Conservation (phyloP, 2,329 filamentous ascomycete species). For the Didymellaceae sp. region DNA sequence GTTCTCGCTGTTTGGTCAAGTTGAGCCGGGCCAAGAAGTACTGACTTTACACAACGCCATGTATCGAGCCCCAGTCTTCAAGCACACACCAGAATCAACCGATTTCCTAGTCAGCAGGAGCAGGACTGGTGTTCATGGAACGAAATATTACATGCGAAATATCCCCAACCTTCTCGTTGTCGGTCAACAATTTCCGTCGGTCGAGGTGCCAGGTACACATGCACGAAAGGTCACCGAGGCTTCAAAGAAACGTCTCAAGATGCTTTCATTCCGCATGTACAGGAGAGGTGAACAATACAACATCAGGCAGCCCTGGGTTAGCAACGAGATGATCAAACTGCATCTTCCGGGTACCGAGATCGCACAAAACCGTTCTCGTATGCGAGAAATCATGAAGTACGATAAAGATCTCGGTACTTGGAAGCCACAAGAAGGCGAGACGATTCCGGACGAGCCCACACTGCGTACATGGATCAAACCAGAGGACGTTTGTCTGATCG, state of each 20-base stretch:
- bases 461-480: slow-evolving; percentile 91
- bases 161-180: slow-evolving; percentile 91
- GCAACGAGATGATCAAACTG: slow-evolving; percentile 63
- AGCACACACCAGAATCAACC: slow-evolving; percentile 75
- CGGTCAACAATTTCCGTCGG: slow-evolving; percentile 89
- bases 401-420: slow-evolving; percentile 88
- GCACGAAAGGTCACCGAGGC: slow-evolving; percentile 95
- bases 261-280: slow-evolving; percentile 90
- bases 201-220: slow-evolving; percentile 91
- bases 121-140: slow-evolving; percentile 78
- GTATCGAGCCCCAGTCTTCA: slow-evolving; percentile 93
- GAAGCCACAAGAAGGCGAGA: slow-evolving; percentile 72
- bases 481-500: slow-evolving; percentile 91
- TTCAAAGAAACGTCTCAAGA: slow-evolving; percentile 95
- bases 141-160: slow-evolving; percentile 81
- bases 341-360: slow-evolving; percentile 94
- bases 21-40: slow-evolving; percentile 88
- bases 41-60: slow-evolving; percentile 93
- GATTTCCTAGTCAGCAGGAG: slow-evolving; percentile 90
- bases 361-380: slow-evolving; percentile 93
- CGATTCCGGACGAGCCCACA: slow-evolving; percentile 78
- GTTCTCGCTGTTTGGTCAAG: slow-evolving; percentile 92
- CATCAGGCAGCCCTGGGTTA: slow-evolving; percentile 82
- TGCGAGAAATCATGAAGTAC: slow-evolving; percentile 95
- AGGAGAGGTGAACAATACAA: slow-evolving; percentile 73